Evolutionary conservation across 164 flowering plant genomes (phyloP).

Genomic region (Vitis rotundifolia): DNA sequence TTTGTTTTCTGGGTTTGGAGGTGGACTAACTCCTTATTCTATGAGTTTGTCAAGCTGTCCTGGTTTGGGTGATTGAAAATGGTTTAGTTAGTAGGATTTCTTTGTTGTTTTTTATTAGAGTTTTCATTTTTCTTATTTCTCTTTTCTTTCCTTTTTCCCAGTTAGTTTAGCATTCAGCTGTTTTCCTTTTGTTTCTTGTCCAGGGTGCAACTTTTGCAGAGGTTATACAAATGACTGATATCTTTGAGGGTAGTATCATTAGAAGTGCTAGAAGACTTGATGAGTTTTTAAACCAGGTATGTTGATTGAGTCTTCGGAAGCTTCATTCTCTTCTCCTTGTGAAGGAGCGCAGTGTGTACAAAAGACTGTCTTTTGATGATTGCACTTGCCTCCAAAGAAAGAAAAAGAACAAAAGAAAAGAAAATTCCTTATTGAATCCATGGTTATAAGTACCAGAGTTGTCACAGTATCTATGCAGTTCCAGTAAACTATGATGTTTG

Average conservation of each 20-base stretch:
- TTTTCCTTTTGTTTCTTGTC: background rate
- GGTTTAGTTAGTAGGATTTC: background rate
- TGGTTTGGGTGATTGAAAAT: background rate
- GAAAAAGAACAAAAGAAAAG: no score
- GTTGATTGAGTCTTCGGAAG: background rate
- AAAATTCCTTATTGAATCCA: no score
- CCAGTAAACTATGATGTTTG: no score
- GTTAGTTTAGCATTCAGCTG: background rate
- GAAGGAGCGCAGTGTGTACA: background rate
- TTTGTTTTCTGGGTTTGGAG: no score
- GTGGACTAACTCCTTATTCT: no score
- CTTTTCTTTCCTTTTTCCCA: background rate
- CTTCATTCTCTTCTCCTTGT: background rate
- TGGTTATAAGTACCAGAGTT: no score
- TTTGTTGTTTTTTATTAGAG: conserved; percentile 1
- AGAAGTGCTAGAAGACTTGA: conserved; percentile 87
- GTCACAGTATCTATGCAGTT: no score
- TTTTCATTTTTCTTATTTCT: background rate
- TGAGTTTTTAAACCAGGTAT: conserved; percentile 98
- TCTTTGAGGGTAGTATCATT: conserved; percentile 95
- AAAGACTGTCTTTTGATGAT: no score
- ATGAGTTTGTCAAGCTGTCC: no score
- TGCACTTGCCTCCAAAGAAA: no score
- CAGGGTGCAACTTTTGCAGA: conserved; percentile 93
- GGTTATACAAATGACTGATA: conserved; percentile 93